Evolutionary conservation across 106 monocot genomes (phyloP).

Genomic region (Vanilla planifolia): DNA sequence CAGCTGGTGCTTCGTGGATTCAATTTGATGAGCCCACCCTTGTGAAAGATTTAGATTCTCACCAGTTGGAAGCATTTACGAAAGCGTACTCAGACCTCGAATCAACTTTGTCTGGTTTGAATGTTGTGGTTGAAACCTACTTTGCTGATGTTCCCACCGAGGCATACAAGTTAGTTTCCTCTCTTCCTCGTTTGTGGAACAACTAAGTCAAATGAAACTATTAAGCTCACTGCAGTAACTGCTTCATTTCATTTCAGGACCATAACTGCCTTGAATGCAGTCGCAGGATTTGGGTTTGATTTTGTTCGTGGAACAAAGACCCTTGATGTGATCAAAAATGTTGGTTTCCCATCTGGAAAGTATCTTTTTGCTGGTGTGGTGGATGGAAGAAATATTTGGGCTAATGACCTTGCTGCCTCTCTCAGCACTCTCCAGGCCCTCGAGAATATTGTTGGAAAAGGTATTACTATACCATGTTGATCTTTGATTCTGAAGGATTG

Average conservation of each 20-base stretch:
- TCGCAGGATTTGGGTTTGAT: constrained; percentile 23
- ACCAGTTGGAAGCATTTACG: constrained; percentile 20
- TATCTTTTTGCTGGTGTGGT: constrained; percentile 28
- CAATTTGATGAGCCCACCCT: constrained; percentile 30
- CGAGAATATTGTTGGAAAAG: constrained; percentile 17
- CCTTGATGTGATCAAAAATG: constrained; percentile 23
- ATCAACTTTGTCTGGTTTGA: constrained; percentile 16
- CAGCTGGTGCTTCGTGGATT: constrained; percentile 30
- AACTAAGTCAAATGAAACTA: background rate
- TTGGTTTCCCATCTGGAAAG: constrained; percentile 20
- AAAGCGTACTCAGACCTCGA: constrained; percentile 18
- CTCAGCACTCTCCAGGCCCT: constrained; percentile 15
- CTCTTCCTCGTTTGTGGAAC: background rate
- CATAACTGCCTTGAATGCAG: constrained; percentile 15
- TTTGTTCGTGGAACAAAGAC: constrained; percentile 28
- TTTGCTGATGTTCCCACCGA: constrained; percentile 15
- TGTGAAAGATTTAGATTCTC: constrained; percentile 20
- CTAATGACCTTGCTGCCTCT: constrained; percentile 21
- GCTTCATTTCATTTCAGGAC: constrained; percentile 19
- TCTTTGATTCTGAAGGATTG: background rate
- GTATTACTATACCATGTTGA: constrained; percentile 1
- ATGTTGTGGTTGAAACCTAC: constrained; percentile 18
- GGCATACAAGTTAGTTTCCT: constrained; percentile 10
- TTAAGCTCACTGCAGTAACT: constrained; percentile 2
- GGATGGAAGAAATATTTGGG: constrained; percentile 32